Conservation (phyloP, 2,329 filamentous ascomycete species). For the Cryphonectria parasitica region DNA sequence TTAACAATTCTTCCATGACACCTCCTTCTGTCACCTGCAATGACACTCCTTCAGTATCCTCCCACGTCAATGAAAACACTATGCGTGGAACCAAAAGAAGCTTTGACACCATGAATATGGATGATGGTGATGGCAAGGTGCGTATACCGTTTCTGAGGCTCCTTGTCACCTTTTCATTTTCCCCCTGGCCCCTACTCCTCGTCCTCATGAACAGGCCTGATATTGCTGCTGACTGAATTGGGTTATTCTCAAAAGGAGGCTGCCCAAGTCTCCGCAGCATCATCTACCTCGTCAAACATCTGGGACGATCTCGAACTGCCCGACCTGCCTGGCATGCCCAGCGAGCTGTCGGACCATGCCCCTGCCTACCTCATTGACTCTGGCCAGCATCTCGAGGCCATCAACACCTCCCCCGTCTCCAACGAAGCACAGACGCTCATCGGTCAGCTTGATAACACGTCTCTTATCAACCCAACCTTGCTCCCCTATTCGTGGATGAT, state of each 20-base stretch:
- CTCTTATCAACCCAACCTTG: background rate
- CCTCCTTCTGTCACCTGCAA: background rate
- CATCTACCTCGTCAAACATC: background rate
- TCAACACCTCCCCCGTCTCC: background rate
- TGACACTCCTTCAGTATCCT: background rate
- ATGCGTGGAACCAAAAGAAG: background rate
- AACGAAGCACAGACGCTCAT: background rate
- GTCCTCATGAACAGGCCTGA: background rate
- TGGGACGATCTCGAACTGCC: constrained; percentile 12
- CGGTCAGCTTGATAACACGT: background rate
- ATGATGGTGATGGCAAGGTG: background rate
- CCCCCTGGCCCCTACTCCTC: background rate
- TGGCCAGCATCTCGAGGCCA: background rate
- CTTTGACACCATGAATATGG: background rate
- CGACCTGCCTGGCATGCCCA: background rate
- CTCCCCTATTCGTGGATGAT: constrained; percentile 21
- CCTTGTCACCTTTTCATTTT: background rate
- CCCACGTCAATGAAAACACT: background rate
- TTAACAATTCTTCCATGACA: background rate
- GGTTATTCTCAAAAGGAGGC: background rate
- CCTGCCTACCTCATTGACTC: background rate
- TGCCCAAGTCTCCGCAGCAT: background rate
- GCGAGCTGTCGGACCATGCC: background rate
- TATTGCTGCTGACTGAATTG: background rate
- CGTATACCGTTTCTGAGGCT: background rate